Base-by-base conservation (phyloP, 192 early-diverging fungal species). In the Mortierella hygrophila region DNA sequence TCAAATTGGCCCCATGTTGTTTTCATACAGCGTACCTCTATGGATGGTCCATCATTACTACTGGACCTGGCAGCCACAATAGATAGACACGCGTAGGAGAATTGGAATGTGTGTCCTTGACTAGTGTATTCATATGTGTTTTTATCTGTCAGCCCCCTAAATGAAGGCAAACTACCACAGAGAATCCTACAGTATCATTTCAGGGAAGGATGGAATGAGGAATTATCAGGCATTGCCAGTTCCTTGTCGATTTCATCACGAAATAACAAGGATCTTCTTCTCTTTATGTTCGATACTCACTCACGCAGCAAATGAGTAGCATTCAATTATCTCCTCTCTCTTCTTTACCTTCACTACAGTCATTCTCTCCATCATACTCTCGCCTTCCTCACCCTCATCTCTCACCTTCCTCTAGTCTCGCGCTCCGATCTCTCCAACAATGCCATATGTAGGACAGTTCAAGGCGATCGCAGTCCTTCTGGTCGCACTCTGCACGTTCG, bases 401-500 rank as follows among this genome's bases (percentile, higher is more conserved):
- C 49, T 52, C 49, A 18, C 18, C 20, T 3, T 49, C 44, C 16
- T 52, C 18, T 52, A 5, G 20, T 20, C 49, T 3, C 3, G 0
- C 49, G 4, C 18, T 21, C 49, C 16, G 5, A 1, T 52, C 49
- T 52, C 16, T 52, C 18, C 35, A 74, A 70, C 44, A 74, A 83
- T 80, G 78, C 60, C 44, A 37, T n/a, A 54, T 29, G 10, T 80
- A 18, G 78, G 83, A 38, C 70, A 72, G 35, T 85, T 52, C 38
- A 79, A 44, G 35, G 37, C 78, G 0, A 65, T 80, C 29, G 68
- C 68, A 18, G 32, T 74, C 69, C 44, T 77, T 0, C 40, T 84
- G 6, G 4, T 77, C 8, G 40, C 41, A 4, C 78, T 85, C 35
- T 75, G 83, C 42, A 46, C 78, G 15, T 40, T 85, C 21, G 73